phyloP scores from a whole-genome alignment of 305 asterid genomes.

The Ilex paraguariensis region DNA sequence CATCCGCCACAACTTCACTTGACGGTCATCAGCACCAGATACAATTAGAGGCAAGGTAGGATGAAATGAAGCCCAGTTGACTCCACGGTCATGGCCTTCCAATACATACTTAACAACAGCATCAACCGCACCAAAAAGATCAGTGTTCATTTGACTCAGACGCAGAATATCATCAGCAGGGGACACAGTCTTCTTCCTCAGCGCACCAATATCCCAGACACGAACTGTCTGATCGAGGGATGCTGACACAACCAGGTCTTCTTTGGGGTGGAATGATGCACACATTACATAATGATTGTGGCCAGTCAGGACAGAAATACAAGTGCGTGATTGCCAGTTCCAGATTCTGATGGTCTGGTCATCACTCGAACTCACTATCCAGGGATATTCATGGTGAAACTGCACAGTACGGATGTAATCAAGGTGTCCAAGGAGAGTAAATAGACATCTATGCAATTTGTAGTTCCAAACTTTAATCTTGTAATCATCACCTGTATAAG shows the following conservation, averaged over 20 bases:
- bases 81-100: constrained; percentile 90
- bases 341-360: constrained; percentile 97
- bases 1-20: constrained; percentile 99
- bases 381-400: constrained; percentile 92
- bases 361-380: constrained; percentile 98
- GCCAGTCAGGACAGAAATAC: constrained; percentile 92
- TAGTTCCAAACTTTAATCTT: constrained; percentile 97
- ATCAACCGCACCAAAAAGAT: constrained; percentile 66
- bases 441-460: constrained; percentile 83
- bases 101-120: constrained; percentile 85
- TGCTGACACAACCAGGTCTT: constrained; percentile 94
- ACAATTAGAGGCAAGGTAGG: constrained; percentile 95
- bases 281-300: constrained; percentile 99
- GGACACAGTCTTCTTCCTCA: constrained; percentile 88
- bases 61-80: constrained; percentile 87
- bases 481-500: constrained; percentile 88
- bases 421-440: constrained; percentile 94
- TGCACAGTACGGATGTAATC: constrained; percentile 98
- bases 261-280: constrained; percentile 94
- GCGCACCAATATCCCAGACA: constrained; percentile 97
- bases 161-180: constrained; percentile 94
- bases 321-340: constrained; percentile 99
- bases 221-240: constrained; percentile 98
- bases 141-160: constrained; percentile 85
- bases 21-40: constrained; percentile 99